These are phyloP conservation scores for Planoprotostelium fungivorum DNA, from an alignment of 78 protist genomes.

Conservation along the genomic window DNA sequence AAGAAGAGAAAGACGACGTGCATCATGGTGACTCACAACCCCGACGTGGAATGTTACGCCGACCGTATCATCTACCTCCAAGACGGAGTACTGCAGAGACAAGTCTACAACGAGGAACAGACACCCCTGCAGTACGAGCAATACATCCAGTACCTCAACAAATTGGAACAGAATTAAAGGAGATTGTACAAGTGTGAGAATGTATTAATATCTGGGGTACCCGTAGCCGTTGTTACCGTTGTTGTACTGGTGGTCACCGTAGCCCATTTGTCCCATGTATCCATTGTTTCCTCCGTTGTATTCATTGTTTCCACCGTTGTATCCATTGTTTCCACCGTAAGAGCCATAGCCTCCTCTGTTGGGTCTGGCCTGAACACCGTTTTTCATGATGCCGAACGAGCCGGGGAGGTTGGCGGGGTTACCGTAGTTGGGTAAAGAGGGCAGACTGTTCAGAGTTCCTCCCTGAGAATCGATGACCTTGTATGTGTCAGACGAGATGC, in stretches of 20 bases:
- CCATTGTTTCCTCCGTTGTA: too few species aligned
- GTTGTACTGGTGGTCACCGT: not conserved
- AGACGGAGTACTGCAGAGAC: constrained; percentile 76
- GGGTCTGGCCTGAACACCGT: not conserved
- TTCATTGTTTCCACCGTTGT: too few species aligned
- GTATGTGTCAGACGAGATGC: not conserved
- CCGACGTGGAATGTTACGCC: constrained; percentile 94
- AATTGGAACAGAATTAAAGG: not conserved
- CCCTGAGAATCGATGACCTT: not conserved
- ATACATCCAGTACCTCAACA: constrained; percentile 63
- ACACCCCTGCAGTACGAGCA: constrained; percentile 55
- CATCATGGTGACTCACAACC: constrained; percentile 93
- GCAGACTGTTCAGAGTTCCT: not conserved
- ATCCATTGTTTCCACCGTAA: too few species aligned
- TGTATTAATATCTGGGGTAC: not conserved
- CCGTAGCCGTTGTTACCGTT: not conserved
- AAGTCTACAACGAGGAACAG: constrained; percentile 74
- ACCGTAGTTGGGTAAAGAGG: not conserved
- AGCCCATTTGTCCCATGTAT: not conserved
- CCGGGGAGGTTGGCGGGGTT: not conserved
- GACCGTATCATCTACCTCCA: constrained; percentile 81
- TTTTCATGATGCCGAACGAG: not conserved
- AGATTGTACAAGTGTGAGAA: not conserved
- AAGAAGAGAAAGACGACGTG: constrained; percentile 68
- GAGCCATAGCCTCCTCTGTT: too few species aligned